These are phyloP conservation scores for Beauveria medogensis DNA, from an alignment of 2,329 filamentous ascomycete genomes.

Conservation along the genomic window DNA sequence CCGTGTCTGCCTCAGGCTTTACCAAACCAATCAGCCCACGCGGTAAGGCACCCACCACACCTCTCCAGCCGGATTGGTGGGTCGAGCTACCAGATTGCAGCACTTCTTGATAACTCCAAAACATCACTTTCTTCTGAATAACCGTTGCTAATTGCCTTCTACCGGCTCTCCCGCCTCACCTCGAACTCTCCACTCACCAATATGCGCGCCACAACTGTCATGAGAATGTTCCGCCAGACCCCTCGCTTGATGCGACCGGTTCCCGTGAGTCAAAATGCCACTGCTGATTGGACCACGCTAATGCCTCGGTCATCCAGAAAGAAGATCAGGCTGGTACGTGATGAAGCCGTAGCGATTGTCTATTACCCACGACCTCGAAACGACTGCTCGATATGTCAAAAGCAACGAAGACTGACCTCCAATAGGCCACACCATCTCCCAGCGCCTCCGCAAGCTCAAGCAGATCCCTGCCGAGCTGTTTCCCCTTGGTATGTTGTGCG, in stretches of 20 bases:
- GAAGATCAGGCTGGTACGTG: constrained; percentile 61
- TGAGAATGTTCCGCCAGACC: constrained; percentile 61
- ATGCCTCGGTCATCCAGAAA: constrained; percentile 37
- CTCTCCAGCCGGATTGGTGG: constrained; percentile 21
- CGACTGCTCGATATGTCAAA: constrained; percentile 10
- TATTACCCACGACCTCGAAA: neutral
- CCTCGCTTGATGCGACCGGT: constrained; percentile 60
- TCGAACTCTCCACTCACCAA: constrained; percentile 27
- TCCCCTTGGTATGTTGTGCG: constrained; percentile 66
- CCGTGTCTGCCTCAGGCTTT: constrained; percentile 32
- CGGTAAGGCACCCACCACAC: constrained; percentile 25
- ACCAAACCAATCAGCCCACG: constrained; percentile 22
- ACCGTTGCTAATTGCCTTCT: constrained; percentile 10
- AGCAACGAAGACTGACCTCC: constrained; percentile 13
- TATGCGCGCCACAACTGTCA: constrained; percentile 58
- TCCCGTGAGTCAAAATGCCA: constrained; percentile 48
- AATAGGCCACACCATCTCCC: constrained; percentile 89
- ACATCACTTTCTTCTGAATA: constrained; percentile 10
- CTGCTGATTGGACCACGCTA: constrained; percentile 17
- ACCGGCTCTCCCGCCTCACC: constrained; percentile 21
- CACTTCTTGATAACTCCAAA: constrained; percentile 25
- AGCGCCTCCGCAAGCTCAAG: constrained; percentile 84
- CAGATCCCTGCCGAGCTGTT: constrained; percentile 89
- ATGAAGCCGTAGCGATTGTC: constrained; percentile 15
- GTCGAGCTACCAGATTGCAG: constrained; percentile 24